Evolutionary conservation across 345 rosid genomes (phyloP).

Genomic region (Turritis glabra): DNA sequence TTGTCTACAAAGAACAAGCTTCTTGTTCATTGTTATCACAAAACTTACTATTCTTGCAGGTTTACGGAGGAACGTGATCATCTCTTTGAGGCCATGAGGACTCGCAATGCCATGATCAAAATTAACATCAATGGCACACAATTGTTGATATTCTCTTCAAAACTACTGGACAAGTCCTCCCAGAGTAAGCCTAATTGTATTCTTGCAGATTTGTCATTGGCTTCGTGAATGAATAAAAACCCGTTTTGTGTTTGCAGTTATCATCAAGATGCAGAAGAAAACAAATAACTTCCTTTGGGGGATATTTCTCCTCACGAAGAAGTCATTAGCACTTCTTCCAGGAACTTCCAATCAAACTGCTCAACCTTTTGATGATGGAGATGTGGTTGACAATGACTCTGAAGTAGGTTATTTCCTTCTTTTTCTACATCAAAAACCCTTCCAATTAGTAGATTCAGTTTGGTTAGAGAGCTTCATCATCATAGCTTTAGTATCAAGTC

Average conservation of each 20-base stretch:
- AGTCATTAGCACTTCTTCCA: slow-evolving; percentile 28
- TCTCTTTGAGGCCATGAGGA: slow-evolving; percentile 47
- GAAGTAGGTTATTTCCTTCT: slow-evolving; percentile 18
- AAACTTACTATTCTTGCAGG: slow-evolving; percentile 22
- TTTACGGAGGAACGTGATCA: slow-evolving; percentile 29
- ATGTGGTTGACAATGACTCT: slow-evolving; percentile 9
- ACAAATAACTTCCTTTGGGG: slow-evolving; percentile 38
- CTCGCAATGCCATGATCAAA: slow-evolving; percentile 47
- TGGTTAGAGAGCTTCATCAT: background rate
- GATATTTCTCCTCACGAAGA: slow-evolving; percentile 19
- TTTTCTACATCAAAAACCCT: background rate
- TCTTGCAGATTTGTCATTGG: background rate
- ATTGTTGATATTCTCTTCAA: slow-evolving; percentile 69
- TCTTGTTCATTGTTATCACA: slow-evolving; percentile 1
- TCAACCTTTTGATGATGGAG: slow-evolving; percentile 22
- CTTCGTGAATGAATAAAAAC: background rate
- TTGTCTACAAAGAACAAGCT: background rate
- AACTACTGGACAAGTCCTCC: slow-evolving; percentile 47
- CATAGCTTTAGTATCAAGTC: background rate
- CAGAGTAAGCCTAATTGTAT: slow-evolving; percentile 45
- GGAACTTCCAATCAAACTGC: slow-evolving; percentile 24
- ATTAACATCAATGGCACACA: slow-evolving; percentile 48
- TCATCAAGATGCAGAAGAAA: slow-evolving; percentile 37
- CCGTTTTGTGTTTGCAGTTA: slow-evolving; percentile 1
- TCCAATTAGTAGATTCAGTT: slow-evolving; percentile 5